A percentile compares a stretch with the other conserved stretches of the same genome.
These are phyloP conservation scores for Boletus tomentosulus DNA, from an alignment of 768 basidiomycete species.

Conservation along the genomic window DNA sequence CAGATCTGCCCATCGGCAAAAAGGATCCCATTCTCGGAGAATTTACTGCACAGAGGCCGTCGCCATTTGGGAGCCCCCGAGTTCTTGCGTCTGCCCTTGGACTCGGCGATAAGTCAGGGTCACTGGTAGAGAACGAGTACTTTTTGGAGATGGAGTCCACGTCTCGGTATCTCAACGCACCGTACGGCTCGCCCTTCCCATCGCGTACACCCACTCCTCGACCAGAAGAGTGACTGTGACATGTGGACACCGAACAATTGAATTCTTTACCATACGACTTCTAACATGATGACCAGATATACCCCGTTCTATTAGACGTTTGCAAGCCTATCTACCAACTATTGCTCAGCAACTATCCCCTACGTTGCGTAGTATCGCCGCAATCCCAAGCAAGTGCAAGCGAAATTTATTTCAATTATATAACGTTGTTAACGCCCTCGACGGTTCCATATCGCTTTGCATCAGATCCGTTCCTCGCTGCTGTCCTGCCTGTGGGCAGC, in stretches of 20 bases:
- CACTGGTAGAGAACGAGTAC: slow-evolving; percentile 26
- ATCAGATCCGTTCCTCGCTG: slow-evolving; percentile 14
- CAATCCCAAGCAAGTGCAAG: slow-evolving; percentile 28
- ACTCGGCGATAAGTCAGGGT: slow-evolving; percentile 29
- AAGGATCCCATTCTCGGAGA: slow-evolving; percentile 60
- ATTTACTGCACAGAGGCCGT: slow-evolving; percentile 44
- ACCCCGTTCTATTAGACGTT: slow-evolving; percentile 32
- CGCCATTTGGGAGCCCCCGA: slow-evolving; percentile 48
- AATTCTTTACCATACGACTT: slow-evolving; percentile 31
- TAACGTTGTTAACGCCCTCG: slow-evolving; percentile 28
- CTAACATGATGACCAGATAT: slow-evolving; percentile 33
- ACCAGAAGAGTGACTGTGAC: slow-evolving; percentile 32
- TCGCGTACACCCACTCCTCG: slow-evolving; percentile 46
- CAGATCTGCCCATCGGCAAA: slow-evolving; percentile 43
- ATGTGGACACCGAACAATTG: slow-evolving; percentile 12
- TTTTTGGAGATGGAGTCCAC: slow-evolving; percentile 42
- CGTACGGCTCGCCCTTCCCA: slow-evolving; percentile 47
- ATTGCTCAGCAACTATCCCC: slow-evolving; percentile 28
- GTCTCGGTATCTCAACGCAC: slow-evolving; percentile 44
- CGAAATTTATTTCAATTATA: slow-evolving; percentile 34
- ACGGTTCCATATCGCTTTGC: slow-evolving; percentile 27
- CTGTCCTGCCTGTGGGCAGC: slow-evolving; percentile 11
- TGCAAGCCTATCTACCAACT: slow-evolving; percentile 29
- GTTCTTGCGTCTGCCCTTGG: slow-evolving; percentile 49
- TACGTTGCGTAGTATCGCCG: slow-evolving; percentile 21